Base-by-base conservation (phyloP, 345 rosid species). In the Brassica nigra region DNA sequence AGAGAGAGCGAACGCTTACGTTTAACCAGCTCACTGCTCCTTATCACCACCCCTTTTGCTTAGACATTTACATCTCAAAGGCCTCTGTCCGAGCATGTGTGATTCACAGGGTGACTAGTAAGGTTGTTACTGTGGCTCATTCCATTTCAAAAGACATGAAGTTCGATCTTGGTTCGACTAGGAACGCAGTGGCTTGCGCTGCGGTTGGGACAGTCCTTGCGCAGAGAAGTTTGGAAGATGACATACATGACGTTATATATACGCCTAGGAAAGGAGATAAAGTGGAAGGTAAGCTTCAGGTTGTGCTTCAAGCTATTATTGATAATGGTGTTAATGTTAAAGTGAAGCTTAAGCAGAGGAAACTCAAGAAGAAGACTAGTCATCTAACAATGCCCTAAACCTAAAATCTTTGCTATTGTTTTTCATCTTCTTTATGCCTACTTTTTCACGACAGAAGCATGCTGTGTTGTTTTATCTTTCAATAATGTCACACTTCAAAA, bases 21-120 rank as follows among this genome's bases (percentile, higher is more conserved):
- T 93, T 89, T 82, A 95, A 90, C 88, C 96, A 91, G 77, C 90
- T 93, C 70, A 91, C 96, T 0, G 94, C 89, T 65, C 97, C 96
- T 62, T 93, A 81, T 85, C 97, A 93, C 67, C 86, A 93, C 72
- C 99, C 97, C 0, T 93, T 95, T 71, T 95, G 93, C 84, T 83
- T 93, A 49, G 98, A 95, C 78, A 88, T 93, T 5, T 91, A 73
- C 82, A 85, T 89, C 83, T 91, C 96, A 0, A 93, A 90, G 62
- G 95, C 91, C 27, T 95, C 99, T 0, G 89, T 90, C 14, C 87
- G 97, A 20, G 96, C 97, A 34, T 95, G 93, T 66, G 85, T 95
- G 62, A 62, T 93, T 74, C 99, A 93, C 78, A 80, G 96, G 64
- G 96, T 85, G 15, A 91, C 93, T 8, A 90, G 98, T 82, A 95